Evolutionary conservation across 2,329 filamentous ascomycete species (phyloP).

Genomic region (Trematosphaeria pertusa): DNA sequence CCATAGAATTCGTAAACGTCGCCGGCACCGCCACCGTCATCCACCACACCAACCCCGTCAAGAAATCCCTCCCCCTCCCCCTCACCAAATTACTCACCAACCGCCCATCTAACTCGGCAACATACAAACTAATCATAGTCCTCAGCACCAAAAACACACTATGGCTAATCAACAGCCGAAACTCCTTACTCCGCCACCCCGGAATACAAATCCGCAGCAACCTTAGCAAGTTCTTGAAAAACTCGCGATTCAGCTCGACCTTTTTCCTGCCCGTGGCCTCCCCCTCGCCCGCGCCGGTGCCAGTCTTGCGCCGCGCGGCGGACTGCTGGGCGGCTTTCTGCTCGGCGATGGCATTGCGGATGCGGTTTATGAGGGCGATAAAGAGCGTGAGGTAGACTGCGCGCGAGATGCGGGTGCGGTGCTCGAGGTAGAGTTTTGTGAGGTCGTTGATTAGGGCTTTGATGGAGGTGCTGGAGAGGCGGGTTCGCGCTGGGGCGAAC

Average conservation of each 20-base stretch:
- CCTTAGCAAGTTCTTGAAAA: slow-evolving; percentile 77
- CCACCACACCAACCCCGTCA: slow-evolving; percentile 93
- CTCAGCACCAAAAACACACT: slow-evolving; percentile 90
- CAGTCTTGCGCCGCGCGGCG: slow-evolving; percentile 62
- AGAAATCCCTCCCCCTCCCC: slow-evolving; percentile 88
- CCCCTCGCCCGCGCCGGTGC: slow-evolving; percentile 39
- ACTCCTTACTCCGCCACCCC: slow-evolving; percentile 87
- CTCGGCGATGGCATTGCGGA: slow-evolving; percentile 89
- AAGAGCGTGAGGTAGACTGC: slow-evolving; percentile 52
- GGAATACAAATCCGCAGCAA: slow-evolving; percentile 88
- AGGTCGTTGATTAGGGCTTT: slow-evolving; percentile 48
- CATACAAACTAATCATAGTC: slow-evolving; percentile 92
- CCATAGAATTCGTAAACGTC: slow-evolving; percentile 99
- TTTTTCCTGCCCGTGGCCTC: slow-evolving; percentile 67
- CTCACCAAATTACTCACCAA: slow-evolving; percentile 92
- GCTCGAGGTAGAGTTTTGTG: slow-evolving; percentile 45
- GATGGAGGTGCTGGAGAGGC: slow-evolving; percentile 40
- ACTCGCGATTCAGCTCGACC: slow-evolving; percentile 91
- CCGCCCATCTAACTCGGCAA: slow-evolving; percentile 92
- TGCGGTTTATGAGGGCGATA: slow-evolving; percentile 68
- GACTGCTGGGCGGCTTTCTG: slow-evolving; percentile 84
- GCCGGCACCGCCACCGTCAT: slow-evolving; percentile 96
- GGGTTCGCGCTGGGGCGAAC: slow-evolving; percentile 37
- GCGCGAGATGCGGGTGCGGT: slow-evolving; percentile 51
- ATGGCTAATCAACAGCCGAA: slow-evolving; percentile 84